A percentile compares a stretch with the other conserved stretches of the same genome.
These are phyloP conservation scores for Barnettozyma hawaiiensis DNA, from an alignment of 1,139 yeast species.

Conservation along the genomic window DNA sequence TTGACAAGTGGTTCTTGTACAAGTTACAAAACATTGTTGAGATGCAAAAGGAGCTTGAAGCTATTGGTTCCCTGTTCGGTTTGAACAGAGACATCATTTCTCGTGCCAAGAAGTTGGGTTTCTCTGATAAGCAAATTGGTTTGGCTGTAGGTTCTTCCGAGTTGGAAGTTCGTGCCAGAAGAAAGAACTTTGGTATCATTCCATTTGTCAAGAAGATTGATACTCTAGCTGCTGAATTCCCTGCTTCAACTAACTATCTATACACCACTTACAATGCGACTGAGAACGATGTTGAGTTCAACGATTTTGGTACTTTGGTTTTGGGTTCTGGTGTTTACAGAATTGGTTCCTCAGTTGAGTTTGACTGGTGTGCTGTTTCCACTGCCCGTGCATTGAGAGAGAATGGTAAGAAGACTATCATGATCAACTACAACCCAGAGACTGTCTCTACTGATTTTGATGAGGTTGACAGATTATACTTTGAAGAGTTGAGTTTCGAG, in stretches of 20 bases:
- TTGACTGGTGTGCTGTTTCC: constrained; percentile 99
- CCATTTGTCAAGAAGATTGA: constrained; percentile 97
- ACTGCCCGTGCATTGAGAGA: constrained; percentile 92
- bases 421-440: constrained; percentile 98
- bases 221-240: constrained; percentile 98
- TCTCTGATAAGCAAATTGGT: constrained; percentile 92
- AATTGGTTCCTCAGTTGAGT: constrained; percentile 97
- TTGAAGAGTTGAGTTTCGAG: constrained; percentile 91
- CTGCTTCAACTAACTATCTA: constrained; percentile 91
- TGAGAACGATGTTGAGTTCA: constrained; percentile 73
- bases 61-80: constrained; percentile 49
- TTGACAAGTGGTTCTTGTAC: constrained; percentile 94
- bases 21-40: constrained; percentile 87
- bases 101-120: constrained; percentile 89
- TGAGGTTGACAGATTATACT: constrained; percentile 94
- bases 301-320: constrained; percentile 90
- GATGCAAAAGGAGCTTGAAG: constrained; percentile 77
- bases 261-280: constrained; percentile 96
- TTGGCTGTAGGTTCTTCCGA: constrained; percentile 62
- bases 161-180: constrained; percentile 70
- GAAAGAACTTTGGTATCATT: constrained; percentile 71
- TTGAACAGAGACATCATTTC: constrained; percentile 64
- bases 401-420: constrained; percentile 82
- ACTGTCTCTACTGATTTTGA: constrained; percentile 98
- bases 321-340: constrained; percentile 98